Evolutionary conservation across 1,284 basidiomycete genomes (phyloP).

Genomic region (Megacollybia platyphylla): DNA sequence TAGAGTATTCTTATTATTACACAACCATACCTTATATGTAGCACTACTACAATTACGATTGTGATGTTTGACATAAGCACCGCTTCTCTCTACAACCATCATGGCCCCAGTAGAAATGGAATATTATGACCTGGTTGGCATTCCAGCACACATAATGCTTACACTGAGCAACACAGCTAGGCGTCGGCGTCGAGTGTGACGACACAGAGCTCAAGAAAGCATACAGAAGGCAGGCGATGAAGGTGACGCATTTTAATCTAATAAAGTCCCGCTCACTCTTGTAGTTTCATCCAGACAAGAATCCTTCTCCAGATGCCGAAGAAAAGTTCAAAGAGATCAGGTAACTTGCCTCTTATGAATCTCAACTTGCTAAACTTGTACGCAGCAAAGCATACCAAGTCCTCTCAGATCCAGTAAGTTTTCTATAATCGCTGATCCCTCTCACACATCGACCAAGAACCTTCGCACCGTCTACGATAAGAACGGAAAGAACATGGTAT

Average conservation of each 20-base stretch:
- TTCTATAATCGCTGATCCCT: constrained; percentile 6
- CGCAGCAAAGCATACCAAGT: constrained; percentile 84
- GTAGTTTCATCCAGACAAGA: constrained; percentile 92
- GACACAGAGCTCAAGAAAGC: constrained; percentile 89
- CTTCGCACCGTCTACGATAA: constrained; percentile 88
- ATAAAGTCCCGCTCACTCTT: neutral
- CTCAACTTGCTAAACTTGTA: constrained; percentile 5
- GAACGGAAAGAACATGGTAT: constrained; percentile 80
- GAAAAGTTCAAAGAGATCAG: constrained; percentile 93
- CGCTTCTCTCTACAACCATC: neutral
- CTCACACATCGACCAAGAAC: constrained; percentile 36
- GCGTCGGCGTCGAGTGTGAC: constrained; percentile 31
- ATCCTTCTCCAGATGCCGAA: constrained; percentile 76
- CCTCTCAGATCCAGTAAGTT: constrained; percentile 66
- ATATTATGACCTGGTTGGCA: constrained; percentile 51
- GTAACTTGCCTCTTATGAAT: constrained; percentile 21
- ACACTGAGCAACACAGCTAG: constrained; percentile 19
- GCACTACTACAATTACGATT: neutral
- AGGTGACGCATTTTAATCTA: constrained; percentile 33
- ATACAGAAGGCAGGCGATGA: constrained; percentile 91
- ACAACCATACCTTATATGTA: neutral
- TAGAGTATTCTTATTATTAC: neutral
- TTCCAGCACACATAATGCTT: neutral
- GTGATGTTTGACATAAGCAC: neutral
- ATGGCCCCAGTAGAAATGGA: constrained; percentile 56